Conservation (phyloP, 2,329 filamentous ascomycete genomes). For the Aspergillus latus region DNA sequence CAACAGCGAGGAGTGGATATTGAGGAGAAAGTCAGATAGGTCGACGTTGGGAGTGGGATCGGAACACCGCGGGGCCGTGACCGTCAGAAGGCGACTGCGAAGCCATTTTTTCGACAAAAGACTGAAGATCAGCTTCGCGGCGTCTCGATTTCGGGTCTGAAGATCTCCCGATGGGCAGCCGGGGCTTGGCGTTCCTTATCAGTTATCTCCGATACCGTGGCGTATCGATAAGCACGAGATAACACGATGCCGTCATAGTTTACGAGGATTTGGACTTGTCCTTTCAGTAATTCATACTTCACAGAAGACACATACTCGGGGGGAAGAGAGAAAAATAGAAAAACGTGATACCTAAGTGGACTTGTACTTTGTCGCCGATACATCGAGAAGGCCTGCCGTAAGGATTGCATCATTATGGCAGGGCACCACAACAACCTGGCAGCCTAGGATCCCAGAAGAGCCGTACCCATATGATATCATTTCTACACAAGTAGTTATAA, state of each 20-base stretch:
- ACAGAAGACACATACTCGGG: too few species aligned
- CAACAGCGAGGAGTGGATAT: background rate
- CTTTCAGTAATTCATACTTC: background rate
- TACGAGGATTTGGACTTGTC: background rate
- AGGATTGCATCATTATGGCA: slow-evolving; percentile 4
- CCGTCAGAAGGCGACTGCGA: background rate
- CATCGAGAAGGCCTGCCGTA: background rate
- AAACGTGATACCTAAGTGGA: too few species aligned
- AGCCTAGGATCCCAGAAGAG: background rate
- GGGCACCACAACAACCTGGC: background rate
- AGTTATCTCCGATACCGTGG: background rate
- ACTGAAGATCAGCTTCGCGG: background rate
- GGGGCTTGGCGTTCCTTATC: background rate
- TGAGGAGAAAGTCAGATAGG: background rate
- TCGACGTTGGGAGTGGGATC: background rate
- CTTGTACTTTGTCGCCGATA: too few species aligned
- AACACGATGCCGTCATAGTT: background rate
- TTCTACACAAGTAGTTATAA: background rate
- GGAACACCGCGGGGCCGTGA: background rate
- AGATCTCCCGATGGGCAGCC: background rate
- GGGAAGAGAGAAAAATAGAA: too few species aligned
- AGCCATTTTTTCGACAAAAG: background rate
- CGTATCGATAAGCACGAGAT: background rate
- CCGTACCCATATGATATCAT: background rate
- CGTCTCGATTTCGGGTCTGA: background rate